Percentiles rank a stretch among this genome's conserved stretches.
Evolutionary conservation across 352 stramenopile genomes (phyloP).

Genomic region (Phytophthora idaei): DNA sequence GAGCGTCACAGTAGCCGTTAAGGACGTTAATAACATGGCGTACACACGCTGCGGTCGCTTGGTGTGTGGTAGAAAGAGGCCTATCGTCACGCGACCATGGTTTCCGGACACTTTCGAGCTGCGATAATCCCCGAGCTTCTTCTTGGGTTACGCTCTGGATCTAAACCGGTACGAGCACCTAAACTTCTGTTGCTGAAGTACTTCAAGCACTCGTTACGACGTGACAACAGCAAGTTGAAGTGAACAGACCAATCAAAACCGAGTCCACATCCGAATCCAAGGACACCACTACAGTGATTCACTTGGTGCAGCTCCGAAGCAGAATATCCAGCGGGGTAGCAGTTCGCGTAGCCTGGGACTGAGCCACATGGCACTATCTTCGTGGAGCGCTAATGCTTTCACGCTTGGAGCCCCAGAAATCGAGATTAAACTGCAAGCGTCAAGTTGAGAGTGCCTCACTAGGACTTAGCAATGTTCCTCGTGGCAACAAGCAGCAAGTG

Average conservation of each 20-base stretch:
- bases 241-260: conserved; percentile 21
- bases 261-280: not conserved
- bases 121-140: not conserved
- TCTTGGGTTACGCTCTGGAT: conserved; percentile 7
- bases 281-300: too few species aligned
- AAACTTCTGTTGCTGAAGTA: not conserved
- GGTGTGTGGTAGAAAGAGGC: not conserved
- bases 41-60: too few species aligned
- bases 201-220: conserved; percentile 1
- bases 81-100: not conserved
- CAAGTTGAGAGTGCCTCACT: not conserved
- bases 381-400: conserved; percentile 1
- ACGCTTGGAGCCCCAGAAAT: not conserved
- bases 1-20: not conserved
- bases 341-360: not conserved
- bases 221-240: conserved; percentile 31
- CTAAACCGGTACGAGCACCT: not conserved
- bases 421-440: conserved; percentile 6
- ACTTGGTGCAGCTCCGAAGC: not conserved
- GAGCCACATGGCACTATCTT: conserved; percentile 7
- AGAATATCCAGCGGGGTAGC: conserved; percentile 19
- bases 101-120: conserved; percentile 17
- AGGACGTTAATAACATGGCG: not conserved
- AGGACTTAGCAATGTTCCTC: not conserved
- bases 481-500: conserved; percentile 1